Evolutionary conservation across 2,329 filamentous ascomycete species (phyloP), one percentile per base, ranked within the genome.

Genomic region (Ilyonectria robusta): DNA sequence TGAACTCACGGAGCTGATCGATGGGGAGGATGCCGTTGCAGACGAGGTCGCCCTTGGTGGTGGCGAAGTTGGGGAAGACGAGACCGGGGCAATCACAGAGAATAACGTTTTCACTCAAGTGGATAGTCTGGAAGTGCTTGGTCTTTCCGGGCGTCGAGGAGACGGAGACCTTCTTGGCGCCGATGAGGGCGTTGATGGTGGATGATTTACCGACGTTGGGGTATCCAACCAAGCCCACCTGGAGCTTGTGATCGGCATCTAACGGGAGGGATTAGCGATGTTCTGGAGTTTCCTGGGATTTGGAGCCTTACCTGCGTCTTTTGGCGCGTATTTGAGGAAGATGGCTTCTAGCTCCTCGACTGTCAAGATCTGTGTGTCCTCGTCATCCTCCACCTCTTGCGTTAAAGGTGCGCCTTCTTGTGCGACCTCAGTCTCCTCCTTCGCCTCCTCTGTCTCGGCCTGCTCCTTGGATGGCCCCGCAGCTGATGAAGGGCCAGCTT

Each of bases 151-250:
- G 96, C 1, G 96, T 99, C 15, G 95, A 92, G 17, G 96, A 99
- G 44, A 99, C 97, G 0, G 95, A 98, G 6, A 99, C 96, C 84
- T 98, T 99, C 85, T 98, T 99, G 62, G 96, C 92, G 57, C 97
- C 97, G 65, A 98, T 95, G n/a, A 99, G 88, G 47, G 96, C 95
- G 84, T 99, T 99, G 87, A 99, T 99, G 17, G 96, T 99, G 55
- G 95, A 98, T 1, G 97, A 99, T 84, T 99, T 99, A 83, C 96
- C 96, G 70, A 99, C 96, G 84, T 99, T 99, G 77, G 96, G 96
- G 82, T 99, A 99, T 66, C 96, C 96, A 42, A 99, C 96, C 21
- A 99, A 86, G 75, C 96, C 96, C 73, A 99, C 96, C 71, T 94
- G 91, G 5, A 95, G 92, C 81, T 97, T 98, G 70, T 82, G 82